Evolutionary conservation across 2,329 filamentous ascomycete genomes (phyloP).

Genomic region (Corniculantispora saksenae): DNA sequence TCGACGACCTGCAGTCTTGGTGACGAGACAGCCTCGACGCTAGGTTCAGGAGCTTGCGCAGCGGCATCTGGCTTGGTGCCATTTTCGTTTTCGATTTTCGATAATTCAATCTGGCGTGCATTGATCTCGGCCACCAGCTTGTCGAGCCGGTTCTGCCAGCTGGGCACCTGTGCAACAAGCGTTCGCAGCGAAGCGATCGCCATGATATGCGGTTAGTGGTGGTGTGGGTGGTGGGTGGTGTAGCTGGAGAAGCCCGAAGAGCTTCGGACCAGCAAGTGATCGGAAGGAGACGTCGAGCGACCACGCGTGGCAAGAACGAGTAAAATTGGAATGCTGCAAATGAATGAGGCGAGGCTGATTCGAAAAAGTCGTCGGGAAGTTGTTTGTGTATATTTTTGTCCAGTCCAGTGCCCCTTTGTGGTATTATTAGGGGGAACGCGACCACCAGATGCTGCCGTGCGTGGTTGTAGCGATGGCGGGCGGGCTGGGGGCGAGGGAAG

Average conservation of each 20-base stretch:
- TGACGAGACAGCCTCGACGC: neutral
- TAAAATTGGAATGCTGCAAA: neutral
- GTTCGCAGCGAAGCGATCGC: conserved; percentile 59
- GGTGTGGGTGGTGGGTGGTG: neutral
- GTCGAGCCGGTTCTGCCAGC: conserved; percentile 61
- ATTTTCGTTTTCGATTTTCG: conserved; percentile 42
- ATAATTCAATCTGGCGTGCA: conserved; percentile 61
- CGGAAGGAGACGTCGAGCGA: neutral
- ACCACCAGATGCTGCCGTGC: neutral
- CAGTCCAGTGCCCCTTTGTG: neutral
- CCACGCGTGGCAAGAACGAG: neutral
- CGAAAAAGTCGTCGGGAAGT: neutral
- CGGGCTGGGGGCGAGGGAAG: neutral
- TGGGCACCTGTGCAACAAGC: conserved; percentile 57
- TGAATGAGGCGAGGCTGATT: neutral
- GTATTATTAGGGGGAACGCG: neutral
- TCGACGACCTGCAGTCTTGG: neutral
- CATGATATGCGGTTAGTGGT: conserved; percentile 28
- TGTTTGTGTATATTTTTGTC: neutral
- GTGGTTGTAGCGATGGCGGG: neutral
- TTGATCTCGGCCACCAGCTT: conserved; percentile 63
- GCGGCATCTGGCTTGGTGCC: conserved; percentile 23
- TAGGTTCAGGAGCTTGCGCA: neutral
- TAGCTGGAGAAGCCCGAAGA: neutral
- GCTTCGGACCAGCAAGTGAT: neutral